Conservation (phyloP, 1,284 basidiomycete genomes). For the Leccinum ponderosum region DNA sequence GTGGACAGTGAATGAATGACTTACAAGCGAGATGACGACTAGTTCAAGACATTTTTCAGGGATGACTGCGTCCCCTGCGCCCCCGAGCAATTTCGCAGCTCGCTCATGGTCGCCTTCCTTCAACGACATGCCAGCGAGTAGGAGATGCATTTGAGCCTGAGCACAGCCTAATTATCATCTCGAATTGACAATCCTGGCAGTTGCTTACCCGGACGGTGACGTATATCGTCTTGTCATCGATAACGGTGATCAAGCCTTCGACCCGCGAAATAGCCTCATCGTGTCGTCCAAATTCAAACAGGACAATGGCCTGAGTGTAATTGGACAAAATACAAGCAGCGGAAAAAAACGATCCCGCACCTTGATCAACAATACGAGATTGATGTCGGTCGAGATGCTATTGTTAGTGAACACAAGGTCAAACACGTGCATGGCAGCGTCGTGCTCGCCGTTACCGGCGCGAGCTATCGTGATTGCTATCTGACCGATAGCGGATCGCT, state of each 20-base stretch:
- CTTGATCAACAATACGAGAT: too few species aligned
- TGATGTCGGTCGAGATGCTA: too few species aligned
- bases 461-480: not conserved
- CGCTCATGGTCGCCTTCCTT: not conserved
- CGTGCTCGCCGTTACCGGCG: not conserved
- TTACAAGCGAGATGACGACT: slow-evolving; percentile 3
- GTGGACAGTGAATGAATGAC: not conserved
- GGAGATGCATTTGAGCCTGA: not conserved
- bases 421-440: not conserved
- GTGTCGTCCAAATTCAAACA: too few species aligned
- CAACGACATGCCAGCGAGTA: not conserved
- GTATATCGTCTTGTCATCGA: not conserved
- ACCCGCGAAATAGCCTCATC: too few species aligned
- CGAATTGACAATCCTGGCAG: not conserved
- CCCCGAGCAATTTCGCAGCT: not conserved
- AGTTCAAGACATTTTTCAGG: not conserved
- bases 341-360: too few species aligned
- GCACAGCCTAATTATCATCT: not conserved
- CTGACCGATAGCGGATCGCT: not conserved
- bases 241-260: too few species aligned
- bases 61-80: not conserved
- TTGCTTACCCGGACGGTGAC: not conserved
- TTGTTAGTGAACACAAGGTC: too few species aligned
- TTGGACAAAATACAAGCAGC: too few species aligned
- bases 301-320: too few species aligned